phyloP scores from a whole-genome alignment of 2,329 filamentous ascomycete genomes.

The Pseudogymnoascus sp. region DNA sequence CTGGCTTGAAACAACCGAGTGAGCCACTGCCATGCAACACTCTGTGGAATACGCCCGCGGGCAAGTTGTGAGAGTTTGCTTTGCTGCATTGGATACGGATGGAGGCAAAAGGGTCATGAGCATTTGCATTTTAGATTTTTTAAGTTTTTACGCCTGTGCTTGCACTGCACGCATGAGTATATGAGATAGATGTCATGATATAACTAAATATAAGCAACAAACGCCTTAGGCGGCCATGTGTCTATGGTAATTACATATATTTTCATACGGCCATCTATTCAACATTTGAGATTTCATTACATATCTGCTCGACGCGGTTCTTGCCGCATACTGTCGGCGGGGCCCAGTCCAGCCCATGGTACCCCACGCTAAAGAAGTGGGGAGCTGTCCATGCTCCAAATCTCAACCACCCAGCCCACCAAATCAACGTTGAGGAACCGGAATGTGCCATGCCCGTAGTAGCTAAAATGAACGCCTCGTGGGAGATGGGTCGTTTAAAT shows the following conservation, averaged over 20 bases:
- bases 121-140: constrained; percentile 9
- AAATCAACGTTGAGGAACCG: neutral
- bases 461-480: constrained; percentile 1
- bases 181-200: constrained; percentile 7
- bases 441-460: neutral
- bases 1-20: constrained; percentile 12
- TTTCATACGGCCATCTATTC: neutral
- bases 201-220: constrained; percentile 6
- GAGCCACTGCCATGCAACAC: constrained; percentile 1
- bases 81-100: constrained; percentile 3
- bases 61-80: constrained; percentile 5
- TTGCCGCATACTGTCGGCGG: constrained; percentile 1
- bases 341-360: neutral
- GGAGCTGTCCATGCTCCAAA: neutral
- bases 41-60: constrained; percentile 19
- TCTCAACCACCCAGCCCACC: neutral
- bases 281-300: constrained; percentile 1
- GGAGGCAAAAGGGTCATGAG: constrained; percentile 1
- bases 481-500: neutral
- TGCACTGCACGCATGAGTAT: constrained; percentile 6
- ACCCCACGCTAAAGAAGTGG: neutral
- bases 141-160: neutral
- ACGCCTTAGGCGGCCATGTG: constrained; percentile 2
- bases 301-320: neutral
- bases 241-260: constrained; percentile 2